Conservation (phyloP, 805 yeast genomes). For the Spathaspora hagerdaliae region DNA sequence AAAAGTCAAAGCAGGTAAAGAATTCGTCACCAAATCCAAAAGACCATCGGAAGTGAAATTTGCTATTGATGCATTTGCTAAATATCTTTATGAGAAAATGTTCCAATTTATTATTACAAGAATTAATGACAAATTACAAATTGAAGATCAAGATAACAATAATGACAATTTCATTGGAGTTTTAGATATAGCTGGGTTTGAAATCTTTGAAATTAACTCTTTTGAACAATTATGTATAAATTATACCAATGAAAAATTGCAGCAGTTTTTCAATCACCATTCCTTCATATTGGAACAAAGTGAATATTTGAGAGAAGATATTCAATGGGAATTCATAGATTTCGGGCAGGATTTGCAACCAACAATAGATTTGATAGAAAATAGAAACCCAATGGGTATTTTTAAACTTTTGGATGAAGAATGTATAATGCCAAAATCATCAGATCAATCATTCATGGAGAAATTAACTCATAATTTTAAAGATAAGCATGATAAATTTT, state of each 20-base stretch:
- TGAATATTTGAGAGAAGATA: conserved; percentile 55
- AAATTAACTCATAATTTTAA: conserved; percentile 66
- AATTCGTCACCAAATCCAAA: conserved; percentile 74
- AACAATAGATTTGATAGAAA: conserved; percentile 88
- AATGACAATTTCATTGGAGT: conserved; percentile 47
- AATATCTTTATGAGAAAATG: conserved; percentile 77
- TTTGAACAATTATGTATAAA: conserved; percentile 61
- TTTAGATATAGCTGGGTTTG: conserved; percentile 60
- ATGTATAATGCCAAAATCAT: conserved; percentile 88
- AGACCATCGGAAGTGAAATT: conserved; percentile 76
- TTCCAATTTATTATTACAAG: conserved; percentile 73
- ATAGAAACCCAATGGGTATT: conserved; percentile 69
- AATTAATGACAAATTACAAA: conserved; percentile 62
- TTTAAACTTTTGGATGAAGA: conserved; percentile 90
- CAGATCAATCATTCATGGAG: conserved; percentile 77
- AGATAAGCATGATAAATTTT: conserved; percentile 47
- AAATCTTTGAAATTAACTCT: conserved; percentile 53
- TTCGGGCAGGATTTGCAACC: conserved; percentile 94
- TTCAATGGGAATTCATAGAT: conserved; percentile 74
- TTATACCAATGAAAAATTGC: conserved; percentile 57
- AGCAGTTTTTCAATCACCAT: conserved; percentile 60
- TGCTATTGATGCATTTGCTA: conserved; percentile 83
- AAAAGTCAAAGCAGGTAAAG: conserved; percentile 87
- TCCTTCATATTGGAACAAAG: conserved; percentile 59
- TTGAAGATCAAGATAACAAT: conserved; percentile 9